Base-by-base conservation (phyloP, 495 filamentous ascomycete genomes). In the Jackrogersella multiformis region DNA sequence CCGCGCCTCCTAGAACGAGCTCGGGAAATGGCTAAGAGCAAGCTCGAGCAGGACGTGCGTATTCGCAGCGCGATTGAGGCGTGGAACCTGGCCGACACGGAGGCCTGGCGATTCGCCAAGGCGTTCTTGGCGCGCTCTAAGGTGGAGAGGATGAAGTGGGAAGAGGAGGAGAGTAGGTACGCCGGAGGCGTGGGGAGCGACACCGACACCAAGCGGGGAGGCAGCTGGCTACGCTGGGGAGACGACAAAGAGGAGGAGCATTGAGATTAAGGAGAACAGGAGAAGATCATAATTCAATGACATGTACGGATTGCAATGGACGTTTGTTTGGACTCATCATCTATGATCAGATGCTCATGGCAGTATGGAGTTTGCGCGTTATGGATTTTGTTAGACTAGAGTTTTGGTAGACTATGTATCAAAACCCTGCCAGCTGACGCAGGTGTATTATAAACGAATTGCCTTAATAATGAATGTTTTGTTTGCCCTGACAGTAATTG, bases 81-180 rank as follows among this genome's bases (percentile, higher is more conserved):
- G 63, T 99, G 95, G 95, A 97, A 94, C 76, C 67, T 97, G 66
- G 93, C 91, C 4, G 93, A 97, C 76, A 90, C 91, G 7, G 95
- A 99, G 78, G 92, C 90, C 2, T 99, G 95, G 95, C 86, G 87
- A 69, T 97, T 99, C 70, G 89, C 91, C 7, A 82, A 88, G 67
- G 94, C 95, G 0, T 94, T 82, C 56, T 66, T 81, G 30, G 89
- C 87, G 16, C 72, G 91, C 39, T 78, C 81, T 32, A 70, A 76
- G 42, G 75, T 88, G 21, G 90, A 92, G 78, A 79, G 89, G 61
- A 61, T 74, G 62, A 81, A 82, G 77, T 94, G 90, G 90, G 89
- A 91, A 70, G 82, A 89, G 58, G 87, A 88, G 46, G 91, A 94
- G 82, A 80, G 77, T 69, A 81, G 76, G 64, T 92, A 86, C 75